Evolutionary conservation across 139 green algal species (phyloP).

Genomic region (Chlorella sorokiniana): DNA sequence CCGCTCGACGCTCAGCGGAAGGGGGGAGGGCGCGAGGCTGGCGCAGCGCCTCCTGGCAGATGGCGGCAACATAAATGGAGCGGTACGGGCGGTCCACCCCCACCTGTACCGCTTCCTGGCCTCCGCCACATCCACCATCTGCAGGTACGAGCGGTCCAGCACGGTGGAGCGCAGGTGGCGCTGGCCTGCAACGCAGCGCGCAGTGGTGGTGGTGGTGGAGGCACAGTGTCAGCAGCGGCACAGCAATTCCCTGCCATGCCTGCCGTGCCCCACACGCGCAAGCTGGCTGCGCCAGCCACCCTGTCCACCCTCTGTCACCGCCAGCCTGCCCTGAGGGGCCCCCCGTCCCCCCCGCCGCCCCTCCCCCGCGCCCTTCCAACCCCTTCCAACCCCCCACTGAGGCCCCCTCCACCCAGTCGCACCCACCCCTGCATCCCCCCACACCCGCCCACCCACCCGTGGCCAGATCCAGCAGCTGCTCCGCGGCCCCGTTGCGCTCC

Average conservation of each 20-base stretch:
- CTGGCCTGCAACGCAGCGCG: not conserved
- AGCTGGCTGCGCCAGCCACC: not conserved
- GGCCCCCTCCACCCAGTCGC: not conserved
- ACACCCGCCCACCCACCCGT: not conserved
- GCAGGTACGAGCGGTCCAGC: slow-evolving; percentile 25
- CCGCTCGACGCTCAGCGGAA: too few relatives aligned
- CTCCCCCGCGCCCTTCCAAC: too few relatives aligned
- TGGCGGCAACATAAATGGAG: too few relatives aligned
- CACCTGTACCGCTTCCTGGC: slow-evolving; percentile 25
- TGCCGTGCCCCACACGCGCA: not conserved
- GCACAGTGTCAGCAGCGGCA: not conserved
- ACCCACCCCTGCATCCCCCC: not conserved
- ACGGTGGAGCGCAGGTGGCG: not conserved
- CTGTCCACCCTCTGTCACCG: too few relatives aligned
- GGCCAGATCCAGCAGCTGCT: slow-evolving; percentile 14
- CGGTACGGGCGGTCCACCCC: not conserved
- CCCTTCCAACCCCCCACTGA: too few relatives aligned
- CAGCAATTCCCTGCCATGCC: too few relatives aligned
- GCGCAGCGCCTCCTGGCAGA: too few relatives aligned
- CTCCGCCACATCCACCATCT: slow-evolving; percentile 9
- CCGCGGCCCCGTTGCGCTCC: slow-evolving; percentile 8
- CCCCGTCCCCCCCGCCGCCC: too few relatives aligned
- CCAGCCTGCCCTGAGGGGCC: too few relatives aligned
- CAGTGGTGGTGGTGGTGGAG: not conserved
- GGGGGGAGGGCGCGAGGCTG: too few relatives aligned